Evolutionary conservation across 208 protist species (phyloP).

Genomic region (Leishmania arabica): DNA sequence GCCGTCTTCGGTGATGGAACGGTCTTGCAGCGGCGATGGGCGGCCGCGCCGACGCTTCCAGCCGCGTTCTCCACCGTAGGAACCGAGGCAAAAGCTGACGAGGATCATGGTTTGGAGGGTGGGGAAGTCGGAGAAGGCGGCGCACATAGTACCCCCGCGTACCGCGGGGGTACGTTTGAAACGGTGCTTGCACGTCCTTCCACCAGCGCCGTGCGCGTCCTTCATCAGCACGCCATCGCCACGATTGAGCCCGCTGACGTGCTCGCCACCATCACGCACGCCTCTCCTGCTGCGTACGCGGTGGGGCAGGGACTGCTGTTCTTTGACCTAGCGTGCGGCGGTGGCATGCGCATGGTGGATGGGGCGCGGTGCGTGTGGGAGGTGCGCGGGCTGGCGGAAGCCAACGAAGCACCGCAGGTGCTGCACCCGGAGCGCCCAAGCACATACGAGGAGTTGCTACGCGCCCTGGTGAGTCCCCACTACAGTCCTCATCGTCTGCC

Average conservation of each 20-base stretch:
- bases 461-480: constrained; percentile 51
- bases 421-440: constrained; percentile 24
- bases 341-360: constrained; percentile 85
- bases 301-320: constrained; percentile 78
- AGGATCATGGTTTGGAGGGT: neutral
- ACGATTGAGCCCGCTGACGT: constrained; percentile 74
- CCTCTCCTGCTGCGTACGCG: constrained; percentile 44
- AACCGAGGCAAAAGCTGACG: neutral
- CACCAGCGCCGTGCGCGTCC: constrained; percentile 60
- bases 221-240: constrained; percentile 64
- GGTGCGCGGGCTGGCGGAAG: constrained; percentile 54
- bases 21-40: constrained; percentile 52
- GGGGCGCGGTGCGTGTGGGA: constrained; percentile 58
- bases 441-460: constrained; percentile 61
- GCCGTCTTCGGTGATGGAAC: constrained; percentile 77
- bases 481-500: constrained; percentile 80
- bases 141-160: neutral
- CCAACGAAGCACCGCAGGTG: constrained; percentile 25
- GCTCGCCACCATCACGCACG: constrained; percentile 33
- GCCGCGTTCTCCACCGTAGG: neutral
- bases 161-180: constrained; percentile 36
- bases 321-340: constrained; percentile 79
- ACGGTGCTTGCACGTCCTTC: constrained; percentile 64
- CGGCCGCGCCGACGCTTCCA: constrained; percentile 15
- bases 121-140: neutral